Evolutionary conservation across 2,329 filamentous ascomycete species (phyloP).

Genomic region (Sporothrix dimorphospora): DNA sequence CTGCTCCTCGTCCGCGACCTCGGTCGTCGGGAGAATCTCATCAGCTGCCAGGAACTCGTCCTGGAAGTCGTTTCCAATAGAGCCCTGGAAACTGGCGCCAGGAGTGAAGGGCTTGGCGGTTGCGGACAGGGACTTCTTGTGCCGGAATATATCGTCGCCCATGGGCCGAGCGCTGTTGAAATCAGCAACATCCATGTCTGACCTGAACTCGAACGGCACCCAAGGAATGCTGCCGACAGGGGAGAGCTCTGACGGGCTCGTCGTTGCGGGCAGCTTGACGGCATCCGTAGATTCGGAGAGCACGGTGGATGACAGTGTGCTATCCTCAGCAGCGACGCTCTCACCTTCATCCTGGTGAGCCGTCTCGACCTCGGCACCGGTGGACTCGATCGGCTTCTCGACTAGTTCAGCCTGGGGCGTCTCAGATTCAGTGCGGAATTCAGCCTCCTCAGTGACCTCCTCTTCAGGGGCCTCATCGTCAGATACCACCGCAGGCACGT

Average conservation of each 20-base stretch:
- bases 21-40: slow-evolving; percentile 28
- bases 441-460: not conserved
- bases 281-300: slow-evolving; percentile 57
- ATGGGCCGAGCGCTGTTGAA: slow-evolving; percentile 59
- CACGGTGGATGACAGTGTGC: slow-evolving; percentile 57
- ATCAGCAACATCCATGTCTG: slow-evolving; percentile 49
- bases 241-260: slow-evolving; percentile 57
- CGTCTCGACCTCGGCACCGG: slow-evolving; percentile 34
- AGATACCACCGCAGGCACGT: not conserved
- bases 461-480: not conserved
- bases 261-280: slow-evolving; percentile 50
- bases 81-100: slow-evolving; percentile 40
- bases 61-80: slow-evolving; percentile 36
- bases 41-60: slow-evolving; percentile 28
- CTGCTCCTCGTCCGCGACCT: slow-evolving; percentile 32
- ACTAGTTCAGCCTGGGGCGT: not conserved
- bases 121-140: slow-evolving; percentile 68
- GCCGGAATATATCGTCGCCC: slow-evolving; percentile 47
- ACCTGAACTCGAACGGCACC: slow-evolving; percentile 65
- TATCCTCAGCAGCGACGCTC: slow-evolving; percentile 52
- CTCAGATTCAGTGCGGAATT: not conserved
- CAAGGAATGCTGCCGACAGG: slow-evolving; percentile 56
- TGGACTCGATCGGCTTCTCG: not conserved
- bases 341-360: slow-evolving; percentile 46
- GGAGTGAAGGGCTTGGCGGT: slow-evolving; percentile 70